Base-by-base conservation (phyloP, 306 rosid genomes). In the Comarum palustre region DNA sequence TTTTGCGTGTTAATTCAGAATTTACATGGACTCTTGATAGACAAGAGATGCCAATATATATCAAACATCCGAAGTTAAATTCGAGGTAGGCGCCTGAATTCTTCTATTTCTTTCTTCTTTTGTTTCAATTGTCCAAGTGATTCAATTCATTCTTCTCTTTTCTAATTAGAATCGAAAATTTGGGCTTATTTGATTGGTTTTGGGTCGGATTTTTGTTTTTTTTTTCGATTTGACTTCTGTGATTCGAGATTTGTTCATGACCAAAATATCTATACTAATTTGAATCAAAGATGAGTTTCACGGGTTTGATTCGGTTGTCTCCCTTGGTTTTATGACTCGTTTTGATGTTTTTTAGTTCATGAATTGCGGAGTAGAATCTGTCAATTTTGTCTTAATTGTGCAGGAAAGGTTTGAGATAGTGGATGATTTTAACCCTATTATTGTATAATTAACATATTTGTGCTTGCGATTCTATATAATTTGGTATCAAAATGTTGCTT, bases 1-100 rank as follows among this genome's bases (percentile, higher is more conserved):
- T n/a, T n/a, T n/a, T n/a, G n/a, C n/a, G n/a, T n/a, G n/a, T n/a
- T n/a, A n/a, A n/a, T n/a, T n/a, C n/a, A n/a, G n/a, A n/a, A n/a
- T n/a, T n/a, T n/a, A n/a, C n/a, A n/a, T n/a, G n/a, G n/a, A n/a
- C n/a, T n/a, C n/a, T n/a, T n/a, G n/a, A n/a, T n/a, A n/a, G n/a
- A n/a, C n/a, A n/a, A n/a, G n/a, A n/a, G n/a, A n/a, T n/a, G n/a
- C n/a, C n/a, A n/a, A n/a, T n/a, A n/a, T n/a, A n/a, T n/a, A n/a
- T n/a, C n/a, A n/a, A n/a, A n/a, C n/a, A n/a, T n/a, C n/a, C n/a
- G n/a, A n/a, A n/a, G n/a, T n/a, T n/a, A n/a, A n/a, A n/a, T n/a
- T n/a, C 41, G 51, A 57, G 75, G 75, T 72, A 58, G 42, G 75
- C 66, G n/a, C 75, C 3, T 24, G 9, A 15, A 39, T 22, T 25